phyloP scores from a whole-genome alignment of 2,329 filamentous ascomycete species.

The Xylaria sp. region DNA sequence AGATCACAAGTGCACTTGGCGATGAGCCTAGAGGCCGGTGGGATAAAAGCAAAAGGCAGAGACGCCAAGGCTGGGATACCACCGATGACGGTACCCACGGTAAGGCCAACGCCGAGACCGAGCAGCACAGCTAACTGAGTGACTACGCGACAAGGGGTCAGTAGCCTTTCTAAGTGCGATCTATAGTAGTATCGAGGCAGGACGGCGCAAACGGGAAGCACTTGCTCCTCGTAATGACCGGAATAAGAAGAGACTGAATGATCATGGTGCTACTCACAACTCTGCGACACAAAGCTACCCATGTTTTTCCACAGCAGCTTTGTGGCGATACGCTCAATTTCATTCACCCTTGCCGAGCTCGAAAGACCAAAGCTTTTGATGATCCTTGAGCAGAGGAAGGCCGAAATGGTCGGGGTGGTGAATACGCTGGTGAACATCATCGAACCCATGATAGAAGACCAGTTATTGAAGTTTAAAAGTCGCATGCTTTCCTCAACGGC shows the following conservation, averaged over 20 bases:
- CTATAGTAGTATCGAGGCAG: neutral
- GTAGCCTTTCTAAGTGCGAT: neutral
- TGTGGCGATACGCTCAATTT: constrained; percentile 40
- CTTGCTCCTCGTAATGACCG: neutral
- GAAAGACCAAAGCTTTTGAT: constrained; percentile 45
- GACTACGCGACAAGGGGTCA: constrained; percentile 23
- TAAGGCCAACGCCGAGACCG: constrained; percentile 37
- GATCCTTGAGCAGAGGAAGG: constrained; percentile 42
- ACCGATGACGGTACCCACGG: constrained; percentile 42
- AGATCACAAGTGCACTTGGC: constrained; percentile 42
- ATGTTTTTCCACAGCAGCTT: constrained; percentile 44
- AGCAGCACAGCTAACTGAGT: constrained; percentile 37
- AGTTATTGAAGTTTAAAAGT: constrained; percentile 39
- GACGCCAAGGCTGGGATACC: constrained; percentile 42
- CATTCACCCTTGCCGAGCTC: constrained; percentile 34
- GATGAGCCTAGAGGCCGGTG: constrained; percentile 40
- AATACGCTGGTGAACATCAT: constrained; percentile 38
- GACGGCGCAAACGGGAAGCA: neutral
- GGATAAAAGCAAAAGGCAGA: constrained; percentile 39
- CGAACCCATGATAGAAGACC: constrained; percentile 37
- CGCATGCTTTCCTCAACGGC: constrained; percentile 40
- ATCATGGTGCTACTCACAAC: constrained; percentile 30
- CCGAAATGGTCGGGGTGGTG: constrained; percentile 42
- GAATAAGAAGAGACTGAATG: neutral
- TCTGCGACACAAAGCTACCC: constrained; percentile 40